These are phyloP conservation scores for Sporothrix mexicana DNA, from an alignment of 2,329 filamentous ascomycete genomes.

Conservation along the genomic window DNA sequence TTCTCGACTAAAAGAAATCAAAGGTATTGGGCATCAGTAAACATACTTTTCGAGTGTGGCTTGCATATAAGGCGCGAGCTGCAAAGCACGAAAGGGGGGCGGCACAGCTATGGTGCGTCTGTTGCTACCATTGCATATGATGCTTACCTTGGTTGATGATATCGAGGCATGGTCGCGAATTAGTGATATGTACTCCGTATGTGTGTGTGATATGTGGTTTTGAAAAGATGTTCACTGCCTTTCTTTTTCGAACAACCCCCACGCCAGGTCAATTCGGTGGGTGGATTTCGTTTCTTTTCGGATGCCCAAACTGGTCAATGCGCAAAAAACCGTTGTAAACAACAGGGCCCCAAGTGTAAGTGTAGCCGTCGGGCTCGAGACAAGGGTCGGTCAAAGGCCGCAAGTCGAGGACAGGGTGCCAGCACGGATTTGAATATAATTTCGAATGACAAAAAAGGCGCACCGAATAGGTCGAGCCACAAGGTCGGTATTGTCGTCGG, in stretches of 20 bases:
- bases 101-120: neutral
- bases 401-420: neutral
- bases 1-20: conserved; percentile 62
- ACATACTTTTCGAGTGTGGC: neutral
- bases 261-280: conserved; percentile 12
- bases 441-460: neutral
- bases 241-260: conserved; percentile 16
- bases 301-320: conserved; percentile 29
- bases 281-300: neutral
- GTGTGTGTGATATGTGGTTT: neutral
- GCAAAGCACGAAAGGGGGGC: neutral
- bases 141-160: conserved; percentile 32
- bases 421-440: neutral
- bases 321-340: conserved; percentile 10
- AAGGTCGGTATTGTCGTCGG: neutral
- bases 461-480: neutral
- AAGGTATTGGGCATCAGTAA: conserved; percentile 31
- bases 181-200: neutral
- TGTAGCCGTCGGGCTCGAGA: neutral
- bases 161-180: conserved; percentile 34
- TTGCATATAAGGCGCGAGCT: conserved; percentile 13
- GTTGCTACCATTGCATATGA: too few species aligned
- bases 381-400: neutral
- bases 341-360: neutral
- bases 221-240: neutral